Evolutionary conservation across 805 yeast genomes (phyloP).

Genomic region (Yarrowia keelungensis): DNA sequence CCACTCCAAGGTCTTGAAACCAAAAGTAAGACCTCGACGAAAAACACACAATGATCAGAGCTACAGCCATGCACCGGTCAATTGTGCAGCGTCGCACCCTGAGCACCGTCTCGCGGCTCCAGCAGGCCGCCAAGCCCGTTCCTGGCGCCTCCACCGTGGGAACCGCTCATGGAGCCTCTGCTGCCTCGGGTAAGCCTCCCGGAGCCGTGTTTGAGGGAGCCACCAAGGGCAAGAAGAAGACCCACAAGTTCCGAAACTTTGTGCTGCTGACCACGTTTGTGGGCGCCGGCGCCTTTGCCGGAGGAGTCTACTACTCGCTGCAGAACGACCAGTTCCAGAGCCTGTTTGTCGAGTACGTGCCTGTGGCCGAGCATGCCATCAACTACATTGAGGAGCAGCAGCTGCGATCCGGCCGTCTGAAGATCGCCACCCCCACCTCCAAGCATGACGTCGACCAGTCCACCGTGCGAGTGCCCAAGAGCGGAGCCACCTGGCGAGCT

Average conservation of each 20-base stretch:
- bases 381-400: conserved; percentile 57
- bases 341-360: conserved; percentile 66
- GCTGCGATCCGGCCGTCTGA: conserved; percentile 42
- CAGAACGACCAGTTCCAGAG: conserved; percentile 67
- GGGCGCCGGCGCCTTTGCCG: conserved; percentile 57
- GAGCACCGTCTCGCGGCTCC: conserved; percentile 16
- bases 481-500: conserved; percentile 43
- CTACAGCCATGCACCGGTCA: conserved; percentile 38
- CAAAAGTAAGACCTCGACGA: conserved; percentile 6
- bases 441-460: conserved; percentile 35
- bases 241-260: conserved; percentile 48
- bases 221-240: conserved; percentile 41
- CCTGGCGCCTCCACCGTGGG: conserved; percentile 3
- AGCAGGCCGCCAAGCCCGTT: conserved; percentile 23
- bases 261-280: conserved; percentile 45
- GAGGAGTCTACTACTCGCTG: conserved; percentile 65
- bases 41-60: conserved; percentile 32
- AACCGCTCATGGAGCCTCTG: conserved; percentile 22
- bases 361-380: conserved; percentile 64
- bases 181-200: conserved; percentile 28
- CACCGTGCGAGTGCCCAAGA: conserved; percentile 42
- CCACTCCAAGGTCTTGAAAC: conserved; percentile 7
- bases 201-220: conserved; percentile 24
- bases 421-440: conserved; percentile 21
- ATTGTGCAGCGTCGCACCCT: conserved; percentile 36